A percentile compares a stretch with the other conserved stretches of the same genome.
Evolutionary conservation across 2,329 filamentous ascomycete species (phyloP).

Genomic region (Tolypocladium paradoxum): DNA sequence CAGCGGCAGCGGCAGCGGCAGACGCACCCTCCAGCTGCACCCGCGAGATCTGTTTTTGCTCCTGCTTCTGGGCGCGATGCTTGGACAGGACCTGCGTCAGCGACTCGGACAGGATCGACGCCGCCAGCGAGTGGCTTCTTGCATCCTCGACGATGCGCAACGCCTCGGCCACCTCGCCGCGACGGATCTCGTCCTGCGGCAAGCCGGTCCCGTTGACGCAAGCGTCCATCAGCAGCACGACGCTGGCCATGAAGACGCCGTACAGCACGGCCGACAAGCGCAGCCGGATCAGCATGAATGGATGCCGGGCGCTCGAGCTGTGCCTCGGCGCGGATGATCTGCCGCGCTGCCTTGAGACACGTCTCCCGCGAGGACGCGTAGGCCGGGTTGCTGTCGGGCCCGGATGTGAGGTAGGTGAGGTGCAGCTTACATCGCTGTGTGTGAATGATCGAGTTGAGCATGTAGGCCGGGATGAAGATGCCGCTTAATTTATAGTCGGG

Average conservation of each 20-base stretch:
- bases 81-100: not conserved
- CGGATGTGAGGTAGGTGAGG: not conserved
- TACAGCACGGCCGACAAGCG: not conserved
- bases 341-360: not conserved
- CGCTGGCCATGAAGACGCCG: not conserved
- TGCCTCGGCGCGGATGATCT: not conserved
- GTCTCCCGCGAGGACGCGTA: not conserved
- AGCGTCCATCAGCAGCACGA: not conserved
- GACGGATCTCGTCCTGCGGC: not conserved
- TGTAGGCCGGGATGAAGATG: not conserved
- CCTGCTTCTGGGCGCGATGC: not conserved
- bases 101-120: not conserved
- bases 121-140: not conserved
- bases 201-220: not conserved
- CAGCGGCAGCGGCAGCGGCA: not conserved
- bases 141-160: not conserved
- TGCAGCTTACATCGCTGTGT: not conserved
- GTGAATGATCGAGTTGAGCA: slow-evolving; percentile 1
- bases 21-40: not conserved
- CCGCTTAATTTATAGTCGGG: not conserved
- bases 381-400: not conserved
- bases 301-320: not conserved
- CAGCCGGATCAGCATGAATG: not conserved
- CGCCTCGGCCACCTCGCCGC: not conserved
- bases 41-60: not conserved